A percentile compares a stretch with the other conserved stretches of the same genome.
These are phyloP conservation scores for Solanum chmielewskii DNA, from an alignment of 257 asterid genomes.

Conservation along the genomic window DNA sequence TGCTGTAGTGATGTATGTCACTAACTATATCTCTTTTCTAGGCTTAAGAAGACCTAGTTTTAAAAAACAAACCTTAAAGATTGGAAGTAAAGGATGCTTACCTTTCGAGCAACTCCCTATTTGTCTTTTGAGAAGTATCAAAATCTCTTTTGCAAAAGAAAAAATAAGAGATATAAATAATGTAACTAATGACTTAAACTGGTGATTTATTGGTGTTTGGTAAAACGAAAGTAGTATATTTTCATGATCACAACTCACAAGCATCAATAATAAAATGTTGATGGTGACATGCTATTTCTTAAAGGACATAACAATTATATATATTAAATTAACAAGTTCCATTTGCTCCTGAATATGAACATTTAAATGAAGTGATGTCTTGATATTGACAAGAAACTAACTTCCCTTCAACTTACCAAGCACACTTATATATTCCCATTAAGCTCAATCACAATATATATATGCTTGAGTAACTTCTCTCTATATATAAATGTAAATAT, in stretches of 20 bases:
- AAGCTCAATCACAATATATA: background rate
- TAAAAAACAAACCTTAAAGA: too few species aligned
- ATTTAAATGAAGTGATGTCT: background rate
- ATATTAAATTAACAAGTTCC: background rate
- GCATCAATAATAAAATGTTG: background rate
- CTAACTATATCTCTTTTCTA: background rate
- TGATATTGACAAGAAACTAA: constrained; percentile 19
- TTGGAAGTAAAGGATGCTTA: background rate
- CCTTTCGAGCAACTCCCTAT: background rate
- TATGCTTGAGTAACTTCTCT: background rate
- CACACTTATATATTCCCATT: background rate
- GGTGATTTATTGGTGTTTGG: background rate
- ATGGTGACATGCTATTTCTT: background rate
- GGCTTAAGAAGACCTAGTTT: background rate
- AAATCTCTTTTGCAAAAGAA: background rate
- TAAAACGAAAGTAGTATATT: background rate
- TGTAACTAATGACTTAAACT: background rate
- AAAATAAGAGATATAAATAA: background rate
- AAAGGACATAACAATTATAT: background rate
- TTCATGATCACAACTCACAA: background rate
- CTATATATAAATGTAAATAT: background rate
- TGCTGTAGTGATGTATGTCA: too few species aligned
- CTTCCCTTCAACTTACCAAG: background rate
- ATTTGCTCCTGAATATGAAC: background rate
- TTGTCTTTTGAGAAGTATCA: background rate